Evolutionary conservation across 78 protist genomes (phyloP), one percentile per base, ranked within the genome.

Genomic region (slime mould (Dictyostelium discoideum)): DNA sequence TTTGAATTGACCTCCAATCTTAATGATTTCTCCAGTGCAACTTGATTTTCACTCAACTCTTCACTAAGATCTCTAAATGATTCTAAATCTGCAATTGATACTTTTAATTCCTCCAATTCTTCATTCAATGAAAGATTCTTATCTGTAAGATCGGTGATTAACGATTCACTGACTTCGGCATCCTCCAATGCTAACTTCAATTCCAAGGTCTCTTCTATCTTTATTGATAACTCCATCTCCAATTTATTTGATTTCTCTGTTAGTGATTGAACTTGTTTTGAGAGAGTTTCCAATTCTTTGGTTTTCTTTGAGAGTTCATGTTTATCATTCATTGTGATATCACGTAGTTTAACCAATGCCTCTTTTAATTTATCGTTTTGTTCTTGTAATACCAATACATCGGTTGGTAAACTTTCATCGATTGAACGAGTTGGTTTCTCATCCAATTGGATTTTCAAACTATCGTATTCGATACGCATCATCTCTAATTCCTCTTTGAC

Each of bases 331-430:
- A 93, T 29, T 14, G 96, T 67, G n/a, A 86, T 48, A 42, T 93
- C 96, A 42, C 96, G 80, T 5, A 93, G 29, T 77, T 93, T 93
- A 50, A 93, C 93, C 16, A 93, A 39, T 26, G 96, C 80, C 42
- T 93, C 96, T 32, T 86, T 93, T 14, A 93, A 54, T 65, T 85
- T 93, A 5, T 93, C 93, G 44, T 86, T 93, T 84, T 93, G 96
- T 26, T 85, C 96, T 37, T 65, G 77, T 22, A 93, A 82, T 6
- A 87, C 96, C 18, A 57, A 42, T 9, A 89, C 87, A 7, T 80
- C 88, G 1, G 69, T 63, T 50, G 83, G 77, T 39, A 86, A 39
- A 39, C 9, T n/a, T 39, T 60, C 85, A 29, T 60, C 77, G 54
- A 50, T 26, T 1, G 65, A 24, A 22, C 63, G 24, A 24, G 85